These are phyloP conservation scores for Moniliophthora roreri DNA, from an alignment of 1,284 basidiomycete species.

Conservation along the genomic window DNA sequence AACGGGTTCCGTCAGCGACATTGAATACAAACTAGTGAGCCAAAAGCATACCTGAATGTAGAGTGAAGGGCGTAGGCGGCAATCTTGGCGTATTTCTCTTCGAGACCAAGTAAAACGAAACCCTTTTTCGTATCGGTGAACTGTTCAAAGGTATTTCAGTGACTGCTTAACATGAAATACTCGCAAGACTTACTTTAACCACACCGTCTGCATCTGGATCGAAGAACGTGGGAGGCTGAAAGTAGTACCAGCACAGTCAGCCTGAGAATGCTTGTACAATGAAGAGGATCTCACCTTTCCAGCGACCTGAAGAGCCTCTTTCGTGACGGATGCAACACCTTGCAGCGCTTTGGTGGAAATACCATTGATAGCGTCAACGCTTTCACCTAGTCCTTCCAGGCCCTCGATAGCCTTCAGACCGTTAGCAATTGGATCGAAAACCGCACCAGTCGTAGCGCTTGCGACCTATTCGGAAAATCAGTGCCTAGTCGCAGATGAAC, in stretches of 20 bases:
- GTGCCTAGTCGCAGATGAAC: background rate
- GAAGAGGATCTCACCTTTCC: constrained; percentile 18
- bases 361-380: constrained; percentile 25
- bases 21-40: background rate
- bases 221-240: constrained; percentile 28
- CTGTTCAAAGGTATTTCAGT: too few species aligned
- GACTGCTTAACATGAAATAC: too few species aligned
- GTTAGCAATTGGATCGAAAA: constrained; percentile 24
- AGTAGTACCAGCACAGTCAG: background rate
- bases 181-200: constrained; percentile 17
- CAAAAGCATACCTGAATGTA: constrained; percentile 20
- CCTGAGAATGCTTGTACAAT: background rate
- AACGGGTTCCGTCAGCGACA: background rate
- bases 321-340: constrained; percentile 19
- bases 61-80: constrained; percentile 26
- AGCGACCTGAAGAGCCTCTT: constrained; percentile 22
- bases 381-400: constrained; percentile 21
- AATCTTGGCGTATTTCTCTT: constrained; percentile 20
- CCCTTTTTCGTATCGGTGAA: constrained; percentile 22
- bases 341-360: constrained; percentile 22
- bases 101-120: constrained; percentile 24
- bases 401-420: constrained; percentile 25
- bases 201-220: constrained; percentile 25
- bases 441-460: constrained; percentile 21
- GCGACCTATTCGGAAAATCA: constrained; percentile 13